Percentiles rank a stretch among this genome's conserved stretches.
phyloP scores from a whole-genome alignment of 192 early-diverging fungal genomes.

The Pilaira anomala region DNA sequence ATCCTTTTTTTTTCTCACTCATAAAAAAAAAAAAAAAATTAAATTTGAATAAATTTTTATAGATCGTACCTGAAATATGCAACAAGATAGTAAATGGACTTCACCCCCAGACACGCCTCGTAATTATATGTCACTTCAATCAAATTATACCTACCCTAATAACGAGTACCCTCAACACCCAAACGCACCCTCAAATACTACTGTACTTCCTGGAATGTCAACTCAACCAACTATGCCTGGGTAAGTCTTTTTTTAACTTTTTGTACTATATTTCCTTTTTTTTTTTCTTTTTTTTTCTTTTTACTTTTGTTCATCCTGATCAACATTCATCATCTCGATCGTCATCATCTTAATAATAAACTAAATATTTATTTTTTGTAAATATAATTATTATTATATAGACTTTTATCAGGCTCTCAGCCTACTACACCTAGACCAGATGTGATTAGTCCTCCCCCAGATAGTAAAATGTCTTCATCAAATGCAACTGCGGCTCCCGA shows the following conservation, averaged over 20 bases:
- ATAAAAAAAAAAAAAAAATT: background rate
- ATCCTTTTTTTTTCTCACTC: background rate
- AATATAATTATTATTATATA: conserved; percentile 1
- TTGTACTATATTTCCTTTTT: background rate
- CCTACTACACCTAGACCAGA: conserved; percentile 35
- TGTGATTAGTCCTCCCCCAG: conserved; percentile 10
- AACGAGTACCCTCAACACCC: conserved; percentile 4
- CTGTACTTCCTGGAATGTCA: conserved; percentile 14
- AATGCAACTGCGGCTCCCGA: conserved; percentile 4
- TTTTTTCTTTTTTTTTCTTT: background rate
- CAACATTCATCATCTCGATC: background rate
- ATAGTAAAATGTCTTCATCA: conserved; percentile 5
- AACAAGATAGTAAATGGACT: conserved; percentile 24
- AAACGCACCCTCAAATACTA: background rate
- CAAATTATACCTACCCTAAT: conserved; percentile 13
- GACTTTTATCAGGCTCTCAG: conserved; percentile 27
- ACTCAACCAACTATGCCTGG: conserved; percentile 12
- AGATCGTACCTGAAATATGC: conserved; percentile 21
- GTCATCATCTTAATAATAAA: background rate
- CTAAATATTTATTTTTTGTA: background rate
- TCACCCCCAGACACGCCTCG: conserved; percentile 1
- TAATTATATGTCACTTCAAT: conserved; percentile 21
- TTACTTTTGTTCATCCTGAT: background rate
- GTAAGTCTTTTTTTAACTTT: conserved; percentile 12
- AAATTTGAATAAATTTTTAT: background rate